phyloP scores from a whole-genome alignment of 1,284 basidiomycete genomes.

The Fomes fomentarius region DNA sequence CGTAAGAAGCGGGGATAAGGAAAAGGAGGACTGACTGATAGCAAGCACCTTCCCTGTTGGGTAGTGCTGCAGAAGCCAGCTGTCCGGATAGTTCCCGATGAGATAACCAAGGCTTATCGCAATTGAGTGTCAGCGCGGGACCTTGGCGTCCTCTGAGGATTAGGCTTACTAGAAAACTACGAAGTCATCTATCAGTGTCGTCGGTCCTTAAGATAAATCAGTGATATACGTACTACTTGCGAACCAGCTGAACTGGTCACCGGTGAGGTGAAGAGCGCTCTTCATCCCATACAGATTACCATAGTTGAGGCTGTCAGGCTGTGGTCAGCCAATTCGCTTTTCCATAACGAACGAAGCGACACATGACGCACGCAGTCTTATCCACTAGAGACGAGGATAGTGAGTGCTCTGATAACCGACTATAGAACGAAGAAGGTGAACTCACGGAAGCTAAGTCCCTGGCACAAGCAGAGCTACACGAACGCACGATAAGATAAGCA shows the following conservation, averaged over 20 bases:
- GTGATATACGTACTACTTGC: conserved; percentile 19
- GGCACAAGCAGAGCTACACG: conserved; percentile 21
- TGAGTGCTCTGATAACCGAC: too few species aligned
- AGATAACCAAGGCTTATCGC: conserved; percentile 18
- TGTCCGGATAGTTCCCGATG: conserved; percentile 25
- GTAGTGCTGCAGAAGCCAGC: conserved; percentile 26
- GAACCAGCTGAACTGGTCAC: conserved; percentile 25
- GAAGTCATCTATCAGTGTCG: background rate
- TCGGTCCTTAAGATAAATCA: background rate
- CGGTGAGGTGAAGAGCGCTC: conserved; percentile 17
- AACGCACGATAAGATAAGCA: background rate
- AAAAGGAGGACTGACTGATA: conserved; percentile 12
- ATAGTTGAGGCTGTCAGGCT: conserved; percentile 17
- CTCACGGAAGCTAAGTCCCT: conserved; percentile 24
- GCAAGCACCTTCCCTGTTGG: conserved; percentile 25
- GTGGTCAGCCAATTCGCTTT: background rate
- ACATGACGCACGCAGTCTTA: conserved; percentile 24
- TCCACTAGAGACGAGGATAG: conserved; percentile 15
- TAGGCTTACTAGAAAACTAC: conserved; percentile 25
- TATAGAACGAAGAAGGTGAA: too few species aligned
- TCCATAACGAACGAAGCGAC: too few species aligned
- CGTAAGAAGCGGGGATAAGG: background rate
- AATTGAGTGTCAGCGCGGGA: background rate
- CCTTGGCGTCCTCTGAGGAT: too few species aligned
- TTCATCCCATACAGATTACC: conserved; percentile 28